Conservation (phyloP, 768 basidiomycete species). For the Hericium coralloides region DNA sequence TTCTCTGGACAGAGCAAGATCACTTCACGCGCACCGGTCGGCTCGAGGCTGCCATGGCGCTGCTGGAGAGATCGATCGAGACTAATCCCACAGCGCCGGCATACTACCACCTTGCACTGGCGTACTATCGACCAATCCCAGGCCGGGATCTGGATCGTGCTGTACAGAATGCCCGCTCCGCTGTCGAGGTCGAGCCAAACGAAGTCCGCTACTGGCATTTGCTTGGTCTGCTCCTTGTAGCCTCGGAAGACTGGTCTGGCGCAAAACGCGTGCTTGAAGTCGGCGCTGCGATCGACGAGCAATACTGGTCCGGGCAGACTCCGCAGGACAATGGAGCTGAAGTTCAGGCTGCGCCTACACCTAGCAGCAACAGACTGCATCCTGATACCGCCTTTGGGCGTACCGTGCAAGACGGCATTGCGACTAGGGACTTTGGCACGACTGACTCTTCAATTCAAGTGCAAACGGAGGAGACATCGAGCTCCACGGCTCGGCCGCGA, state of each 20-base stretch:
- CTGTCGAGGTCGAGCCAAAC: constrained; percentile 60
- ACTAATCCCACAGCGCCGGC: constrained; percentile 43
- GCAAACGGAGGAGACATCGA: constrained; percentile 3
- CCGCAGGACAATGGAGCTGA: neutral
- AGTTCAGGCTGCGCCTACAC: neutral
- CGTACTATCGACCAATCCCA: constrained; percentile 54
- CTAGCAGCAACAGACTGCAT: no score
- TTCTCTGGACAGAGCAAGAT: constrained; percentile 48
- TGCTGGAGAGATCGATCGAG: constrained; percentile 41
- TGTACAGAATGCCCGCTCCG: constrained; percentile 52
- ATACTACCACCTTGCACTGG: constrained; percentile 77
- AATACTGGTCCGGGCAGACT: constrained; percentile 22
- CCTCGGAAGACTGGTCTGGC: constrained; percentile 69
- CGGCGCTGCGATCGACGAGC: constrained; percentile 50
- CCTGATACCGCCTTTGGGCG: no score
- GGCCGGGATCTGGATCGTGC: constrained; percentile 61
- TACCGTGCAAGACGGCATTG: neutral
- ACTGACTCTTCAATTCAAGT: neutral
- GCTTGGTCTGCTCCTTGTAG: constrained; percentile 72
- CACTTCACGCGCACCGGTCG: constrained; percentile 48
- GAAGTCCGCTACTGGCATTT: constrained; percentile 85
- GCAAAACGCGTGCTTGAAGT: constrained; percentile 70
- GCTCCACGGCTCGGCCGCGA: neutral
- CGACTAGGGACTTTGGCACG: neutral
- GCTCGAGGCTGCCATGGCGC: constrained; percentile 46